Evolutionary conservation across 1,139 yeast species (phyloP), one percentile per base, ranked within the genome.

Genomic region (Zygosaccharomyces pseudobailii): DNA sequence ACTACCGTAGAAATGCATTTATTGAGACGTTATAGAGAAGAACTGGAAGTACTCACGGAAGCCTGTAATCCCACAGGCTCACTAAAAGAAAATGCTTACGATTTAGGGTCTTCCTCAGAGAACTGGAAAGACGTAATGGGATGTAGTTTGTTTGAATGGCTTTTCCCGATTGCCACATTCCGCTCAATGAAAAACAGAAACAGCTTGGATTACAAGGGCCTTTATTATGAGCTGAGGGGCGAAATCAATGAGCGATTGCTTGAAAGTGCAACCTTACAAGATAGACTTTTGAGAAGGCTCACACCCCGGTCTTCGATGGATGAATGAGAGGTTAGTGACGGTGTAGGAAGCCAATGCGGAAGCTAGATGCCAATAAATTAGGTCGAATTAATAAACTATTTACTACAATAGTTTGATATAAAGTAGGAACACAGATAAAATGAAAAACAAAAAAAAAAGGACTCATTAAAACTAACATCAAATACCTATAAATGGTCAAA

Each of bases 1-100:
- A 89, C 97, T 8, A 92, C 97, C 0, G 76, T 92, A 24, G 99
- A 92, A 66, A 71, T 81, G 45, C 83, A 85, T 68, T 89, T 84
- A 48, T 72, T 74, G 39, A 74, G 74, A 28, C 70, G 83, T 32
- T 77, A 76, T 54, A 69, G 75, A 47, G 71, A 79, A 24, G 72
- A 68, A 39, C 69, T 76, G 48, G 74, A 72, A 51, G 54, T 71
- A 7, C 57, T 73, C 6, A 68, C 75, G 20, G 73, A 75, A 17
- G 56, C 66, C 4, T 58, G 63, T 36, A 72, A 40, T 69, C 68
- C 56, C 58, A 74, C 27, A 65, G 65, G 46, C 65, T 71, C 30
- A 76, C 76, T 6, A 57, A 65, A 25, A 63, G 85, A 83, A 2
- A 87, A 92, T 65, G 73, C 87, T 4, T 92, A 81, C 64, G 88